Percentiles rank a stretch among this genome's conserved stretches.
These are phyloP conservation scores for Zelonia costaricensis DNA, from an alignment of 208 protist species.

Conservation along the genomic window DNA sequence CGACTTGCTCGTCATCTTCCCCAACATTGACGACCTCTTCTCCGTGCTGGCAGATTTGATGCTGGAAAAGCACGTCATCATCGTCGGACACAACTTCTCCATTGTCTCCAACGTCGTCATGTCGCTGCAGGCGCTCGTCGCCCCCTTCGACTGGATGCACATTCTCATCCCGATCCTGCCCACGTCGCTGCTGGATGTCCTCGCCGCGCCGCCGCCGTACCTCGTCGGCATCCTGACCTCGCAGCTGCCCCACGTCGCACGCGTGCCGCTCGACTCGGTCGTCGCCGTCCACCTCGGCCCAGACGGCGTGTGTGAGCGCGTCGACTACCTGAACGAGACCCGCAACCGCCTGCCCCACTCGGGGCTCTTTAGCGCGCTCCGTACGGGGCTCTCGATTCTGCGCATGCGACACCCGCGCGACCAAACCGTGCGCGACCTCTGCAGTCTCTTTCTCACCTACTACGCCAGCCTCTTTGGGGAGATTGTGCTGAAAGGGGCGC, in stretches of 20 bases:
- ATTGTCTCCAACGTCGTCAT: slow-evolving; percentile 81
- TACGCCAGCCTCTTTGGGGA: slow-evolving; percentile 75
- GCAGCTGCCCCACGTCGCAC: slow-evolving; percentile 50
- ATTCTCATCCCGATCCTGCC: slow-evolving; percentile 83
- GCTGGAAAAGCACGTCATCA: slow-evolving; percentile 77
- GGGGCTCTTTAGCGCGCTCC: slow-evolving; percentile 59
- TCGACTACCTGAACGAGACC: slow-evolving; percentile 60
- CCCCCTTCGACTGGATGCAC: slow-evolving; percentile 88
- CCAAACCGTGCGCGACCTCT: slow-evolving; percentile 69
- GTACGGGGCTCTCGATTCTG: slow-evolving; percentile 59
- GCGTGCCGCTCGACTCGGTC: slow-evolving; percentile 48
- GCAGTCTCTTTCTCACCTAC: slow-evolving; percentile 79
- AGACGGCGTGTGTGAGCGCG: slow-evolving; percentile 52
- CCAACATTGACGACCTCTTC: slow-evolving; percentile 66
- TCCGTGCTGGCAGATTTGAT: slow-evolving; percentile 64
- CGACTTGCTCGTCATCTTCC: slow-evolving; percentile 61
- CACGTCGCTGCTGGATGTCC: slow-evolving; percentile 57
- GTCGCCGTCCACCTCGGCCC: slow-evolving; percentile 61
- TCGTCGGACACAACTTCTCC: slow-evolving; percentile 80
- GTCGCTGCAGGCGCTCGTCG: slow-evolving; percentile 75
- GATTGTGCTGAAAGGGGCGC: slow-evolving; percentile 46
- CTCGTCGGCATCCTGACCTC: slow-evolving; percentile 74
- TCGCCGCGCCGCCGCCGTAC: slow-evolving; percentile 77
- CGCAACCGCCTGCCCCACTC: slow-evolving; percentile 62
- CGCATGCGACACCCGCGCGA: slow-evolving; percentile 52